These are phyloP conservation scores for Aureobasidium sp. DNA, from an alignment of 2,329 filamentous ascomycete genomes.

Conservation along the genomic window DNA sequence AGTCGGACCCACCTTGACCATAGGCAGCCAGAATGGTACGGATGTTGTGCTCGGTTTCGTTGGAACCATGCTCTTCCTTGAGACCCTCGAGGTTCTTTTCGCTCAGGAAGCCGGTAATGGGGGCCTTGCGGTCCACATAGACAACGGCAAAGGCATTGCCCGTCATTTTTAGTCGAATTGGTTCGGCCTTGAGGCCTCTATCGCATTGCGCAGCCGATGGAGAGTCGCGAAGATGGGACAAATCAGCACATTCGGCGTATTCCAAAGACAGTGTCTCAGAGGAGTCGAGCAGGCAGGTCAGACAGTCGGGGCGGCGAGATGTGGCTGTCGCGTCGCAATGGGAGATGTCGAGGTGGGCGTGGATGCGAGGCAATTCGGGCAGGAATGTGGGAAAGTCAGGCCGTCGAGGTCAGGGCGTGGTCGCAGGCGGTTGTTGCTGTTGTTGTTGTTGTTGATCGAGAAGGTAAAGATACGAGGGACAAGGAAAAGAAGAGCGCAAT, in stretches of 20 bases:
- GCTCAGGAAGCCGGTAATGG: slow-evolving; percentile 20
- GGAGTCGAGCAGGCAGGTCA: background rate
- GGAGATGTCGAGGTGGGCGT: background rate
- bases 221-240: background rate
- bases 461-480: slow-evolving; percentile 4
- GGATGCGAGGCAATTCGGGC: slow-evolving; percentile 12
- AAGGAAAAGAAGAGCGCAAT: slow-evolving; percentile 12
- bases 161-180: slow-evolving; percentile 29
- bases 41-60: slow-evolving; percentile 34
- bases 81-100: slow-evolving; percentile 33
- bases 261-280: slow-evolving; percentile 5
- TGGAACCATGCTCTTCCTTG: slow-evolving; percentile 24
- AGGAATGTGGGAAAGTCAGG: slow-evolving; percentile 15
- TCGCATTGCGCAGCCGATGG: slow-evolving; percentile 15
- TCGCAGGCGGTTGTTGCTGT: no score
- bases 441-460: background rate
- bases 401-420: background rate
- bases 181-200: slow-evolving; percentile 14
- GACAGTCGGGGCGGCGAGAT: background rate
- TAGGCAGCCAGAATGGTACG: slow-evolving; percentile 36
- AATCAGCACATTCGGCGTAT: slow-evolving; percentile 5
- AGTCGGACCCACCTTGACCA: slow-evolving; percentile 31
- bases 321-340: background rate
- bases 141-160: slow-evolving; percentile 40
- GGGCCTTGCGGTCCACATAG: slow-evolving; percentile 38